Evolutionary conservation across 202 grass and related monocot genomes (phyloP).

Genomic region (Elaeis oleifera): DNA sequence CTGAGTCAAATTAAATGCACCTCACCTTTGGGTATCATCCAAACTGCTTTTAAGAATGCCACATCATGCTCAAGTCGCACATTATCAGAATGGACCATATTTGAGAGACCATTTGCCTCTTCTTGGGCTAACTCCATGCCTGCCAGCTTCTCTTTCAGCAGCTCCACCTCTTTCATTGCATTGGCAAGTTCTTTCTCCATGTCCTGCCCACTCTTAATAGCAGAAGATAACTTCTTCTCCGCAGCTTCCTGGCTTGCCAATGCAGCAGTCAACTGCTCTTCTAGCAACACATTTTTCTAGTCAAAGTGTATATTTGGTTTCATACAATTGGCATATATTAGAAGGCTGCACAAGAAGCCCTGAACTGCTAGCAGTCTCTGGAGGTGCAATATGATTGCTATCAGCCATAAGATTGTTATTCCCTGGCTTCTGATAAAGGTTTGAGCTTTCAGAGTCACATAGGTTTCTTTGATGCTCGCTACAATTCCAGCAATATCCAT

Average conservation of each 20-base stretch:
- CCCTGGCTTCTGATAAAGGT: slow-evolving; percentile 29
- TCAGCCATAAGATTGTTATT: neutral
- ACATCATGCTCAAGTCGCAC: slow-evolving; percentile 79
- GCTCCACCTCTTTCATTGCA: slow-evolving; percentile 47
- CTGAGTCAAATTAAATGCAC: neutral
- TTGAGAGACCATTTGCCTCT: slow-evolving; percentile 70
- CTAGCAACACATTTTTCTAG: slow-evolving; percentile 49
- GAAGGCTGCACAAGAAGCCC: slow-evolving; percentile 42
- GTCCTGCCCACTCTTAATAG: slow-evolving; percentile 60
- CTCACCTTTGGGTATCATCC: slow-evolving; percentile 85
- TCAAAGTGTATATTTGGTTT: slow-evolving; percentile 50
- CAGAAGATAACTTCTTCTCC: slow-evolving; percentile 61
- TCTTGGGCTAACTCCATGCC: slow-evolving; percentile 80
- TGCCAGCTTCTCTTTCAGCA: slow-evolving; percentile 61
- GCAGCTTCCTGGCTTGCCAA: slow-evolving; percentile 51
- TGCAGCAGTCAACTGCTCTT: slow-evolving; percentile 45
- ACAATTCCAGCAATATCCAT: slow-evolving; percentile 30
- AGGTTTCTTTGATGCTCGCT: slow-evolving; percentile 18
- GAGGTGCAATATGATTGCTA: slow-evolving; percentile 5
- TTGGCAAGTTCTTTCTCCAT: slow-evolving; percentile 60
- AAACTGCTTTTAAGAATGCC: slow-evolving; percentile 81
- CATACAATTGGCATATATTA: slow-evolving; percentile 48
- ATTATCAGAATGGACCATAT: slow-evolving; percentile 66
- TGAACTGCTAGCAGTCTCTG: slow-evolving; percentile 41
- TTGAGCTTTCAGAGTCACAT: slow-evolving; percentile 18